A percentile compares a stretch with the other conserved stretches of the same genome.
Evolutionary conservation across 176 grass and related monocot genomes (phyloP).

Genomic region (Chrysopogon serrulatus): DNA sequence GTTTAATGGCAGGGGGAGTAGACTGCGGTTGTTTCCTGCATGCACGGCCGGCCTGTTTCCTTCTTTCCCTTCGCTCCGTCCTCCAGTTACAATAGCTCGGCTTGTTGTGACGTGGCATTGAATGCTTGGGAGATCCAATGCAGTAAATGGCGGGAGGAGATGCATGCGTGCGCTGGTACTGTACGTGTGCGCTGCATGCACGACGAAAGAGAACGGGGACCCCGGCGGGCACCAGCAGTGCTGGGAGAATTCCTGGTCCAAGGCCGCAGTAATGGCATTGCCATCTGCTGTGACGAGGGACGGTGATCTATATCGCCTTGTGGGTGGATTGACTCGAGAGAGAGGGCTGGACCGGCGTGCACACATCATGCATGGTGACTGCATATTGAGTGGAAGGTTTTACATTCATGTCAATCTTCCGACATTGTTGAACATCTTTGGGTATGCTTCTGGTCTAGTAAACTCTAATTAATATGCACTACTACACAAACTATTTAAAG

Average conservation of each 20-base stretch:
- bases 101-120: slow-evolving; percentile 15
- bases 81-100: background rate
- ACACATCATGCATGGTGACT: background rate
- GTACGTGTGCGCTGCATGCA: background rate
- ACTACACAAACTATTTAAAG: no score
- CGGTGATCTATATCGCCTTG: background rate
- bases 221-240: background rate
- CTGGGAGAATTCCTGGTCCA: slow-evolving; percentile 6
- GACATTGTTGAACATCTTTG: no score
- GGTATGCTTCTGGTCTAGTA: no score
- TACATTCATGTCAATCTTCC: no score
- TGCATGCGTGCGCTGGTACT: background rate
- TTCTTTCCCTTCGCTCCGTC: background rate
- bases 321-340: slow-evolving; percentile 1
- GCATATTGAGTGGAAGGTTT: background rate
- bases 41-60: background rate
- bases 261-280: slow-evolving; percentile 22
- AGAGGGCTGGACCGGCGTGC: no score
- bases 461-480: no score
- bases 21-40: background rate
- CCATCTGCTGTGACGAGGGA: background rate
- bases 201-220: background rate
- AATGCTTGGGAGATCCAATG: no score
- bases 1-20: no score
- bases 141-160: slow-evolving; percentile 18